Evolutionary conservation across 306 rosid genomes (phyloP), one percentile per base, ranked within the genome.

Genomic region (Dryas octopetala): DNA sequence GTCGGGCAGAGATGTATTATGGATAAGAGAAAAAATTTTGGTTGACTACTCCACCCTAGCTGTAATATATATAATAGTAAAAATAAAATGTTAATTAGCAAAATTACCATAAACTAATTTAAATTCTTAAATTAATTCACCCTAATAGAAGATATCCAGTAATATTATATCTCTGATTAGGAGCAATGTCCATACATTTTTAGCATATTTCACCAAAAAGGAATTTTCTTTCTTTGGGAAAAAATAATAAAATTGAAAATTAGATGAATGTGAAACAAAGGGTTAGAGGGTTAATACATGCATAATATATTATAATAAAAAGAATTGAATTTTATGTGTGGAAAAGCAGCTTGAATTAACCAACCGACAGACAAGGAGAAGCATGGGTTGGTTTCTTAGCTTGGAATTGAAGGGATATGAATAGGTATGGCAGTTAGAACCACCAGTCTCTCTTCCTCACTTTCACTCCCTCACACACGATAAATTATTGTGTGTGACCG

Each of bases 401-500:
- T 85, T 87, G 81, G 89, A 89, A 89, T 74, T 83, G 87, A 83
- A 86, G 82, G 85, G 86, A 93, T 82, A 80, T 81, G 83, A 89
- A 91, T 87, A 87, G 95, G 75, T 86, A 78, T 73, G 91, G 86
- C 84, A 66, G 95, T 89, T 89, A 80, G 85, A 89, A 91, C 88
- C 84, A 86, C 90, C 79, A 32, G 64, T 57, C 47, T 58, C 55
- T 65, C 83, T 68, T 63, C 50, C 77, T 80, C 80, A 74, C 78
- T 70, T 79, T 76, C 73, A 41, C 79, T 58, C 69, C 63, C 65
- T 9, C 47, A 13, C 66, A 61, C 47, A 62, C 48, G 23, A 23
- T 0, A 23, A 23, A 23, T 23, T 23, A 23, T 23, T 23, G 23
- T 23, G 23, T 23, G 23, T 23, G 23, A 23, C 23, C 23, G 23